These are phyloP conservation scores for Drechslera avenae DNA, from an alignment of 2,329 filamentous ascomycete species.

Conservation along the genomic window DNA sequence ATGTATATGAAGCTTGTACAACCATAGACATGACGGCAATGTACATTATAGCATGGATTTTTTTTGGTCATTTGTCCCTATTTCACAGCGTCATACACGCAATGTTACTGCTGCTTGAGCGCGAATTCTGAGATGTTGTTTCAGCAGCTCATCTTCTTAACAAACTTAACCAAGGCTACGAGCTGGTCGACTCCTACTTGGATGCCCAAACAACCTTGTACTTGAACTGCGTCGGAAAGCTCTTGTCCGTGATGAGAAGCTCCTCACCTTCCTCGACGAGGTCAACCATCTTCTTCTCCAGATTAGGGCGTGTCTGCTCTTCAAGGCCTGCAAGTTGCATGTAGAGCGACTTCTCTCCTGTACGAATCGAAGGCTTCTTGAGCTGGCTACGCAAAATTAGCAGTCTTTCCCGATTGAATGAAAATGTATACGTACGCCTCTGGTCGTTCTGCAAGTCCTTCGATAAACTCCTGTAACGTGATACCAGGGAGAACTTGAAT, in stretches of 20 bases:
- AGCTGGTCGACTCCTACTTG: not conserved
- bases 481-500: slow-evolving; percentile 71
- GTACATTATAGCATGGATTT: not conserved
- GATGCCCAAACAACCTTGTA: slow-evolving; percentile 59
- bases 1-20: slow-evolving; percentile 17
- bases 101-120: too few species aligned
- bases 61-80: not conserved
- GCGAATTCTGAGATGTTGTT: too few species aligned
- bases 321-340: slow-evolving; percentile 86
- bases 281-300: slow-evolving; percentile 76
- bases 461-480: slow-evolving; percentile 83
- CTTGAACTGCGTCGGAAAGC: slow-evolving; percentile 75
- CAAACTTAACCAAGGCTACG: not conserved
- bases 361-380: slow-evolving; percentile 87
- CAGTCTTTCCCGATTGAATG: not conserved
- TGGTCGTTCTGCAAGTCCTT: slow-evolving; percentile 78
- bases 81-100: not conserved
- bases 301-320: slow-evolving; percentile 80
- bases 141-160: not conserved
- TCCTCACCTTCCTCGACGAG: slow-evolving; percentile 83
- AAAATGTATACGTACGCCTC: slow-evolving; percentile 62
- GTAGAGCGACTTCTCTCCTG: slow-evolving; percentile 83
- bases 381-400: slow-evolving; percentile 63
- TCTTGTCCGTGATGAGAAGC: slow-evolving; percentile 90
- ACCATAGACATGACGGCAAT: not conserved